Percentiles rank a stretch among this genome's conserved stretches.
These are phyloP conservation scores for Garcia nutans DNA, from an alignment of 345 rosid species.

Conservation along the genomic window DNA sequence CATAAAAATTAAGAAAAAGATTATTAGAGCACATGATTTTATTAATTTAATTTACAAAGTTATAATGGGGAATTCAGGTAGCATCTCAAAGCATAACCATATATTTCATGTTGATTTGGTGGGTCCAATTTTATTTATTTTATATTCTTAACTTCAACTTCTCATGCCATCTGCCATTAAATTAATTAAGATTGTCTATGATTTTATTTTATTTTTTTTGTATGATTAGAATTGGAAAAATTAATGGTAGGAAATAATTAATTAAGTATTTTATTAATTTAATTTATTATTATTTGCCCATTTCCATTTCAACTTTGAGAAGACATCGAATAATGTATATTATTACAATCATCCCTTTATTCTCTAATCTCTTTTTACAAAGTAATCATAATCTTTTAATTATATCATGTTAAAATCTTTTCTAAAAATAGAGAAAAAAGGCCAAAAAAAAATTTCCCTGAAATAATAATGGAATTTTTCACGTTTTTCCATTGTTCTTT, in stretches of 20 bases:
- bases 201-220: neutral
- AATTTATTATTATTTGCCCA: too few relatives aligned
- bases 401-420: too few relatives aligned
- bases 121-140: neutral
- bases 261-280: too few relatives aligned
- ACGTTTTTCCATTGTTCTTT: neutral
- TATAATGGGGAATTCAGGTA: neutral
- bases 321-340: too few relatives aligned
- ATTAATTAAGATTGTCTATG: neutral
- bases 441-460: neutral
- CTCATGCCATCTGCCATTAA: too few relatives aligned
- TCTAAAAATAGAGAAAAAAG: neutral
- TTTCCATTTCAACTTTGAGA: too few relatives aligned
- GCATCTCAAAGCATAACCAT: neutral
- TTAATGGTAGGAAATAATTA: too few relatives aligned
- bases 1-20: neutral
- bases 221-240: too few relatives aligned
- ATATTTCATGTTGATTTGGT: conserved; percentile 7
- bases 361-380: too few relatives aligned
- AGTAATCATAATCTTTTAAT: too few relatives aligned
- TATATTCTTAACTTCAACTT: neutral
- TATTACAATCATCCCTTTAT: too few relatives aligned
- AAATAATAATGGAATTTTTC: neutral
- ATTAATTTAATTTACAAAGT: too few relatives aligned
- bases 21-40: conserved; percentile 7